Percentiles rank a stretch among this genome's conserved stretches.
phyloP scores from a whole-genome alignment of 2,329 filamentous ascomycete genomes.

The Colletotrichum orbiculare region DNA sequence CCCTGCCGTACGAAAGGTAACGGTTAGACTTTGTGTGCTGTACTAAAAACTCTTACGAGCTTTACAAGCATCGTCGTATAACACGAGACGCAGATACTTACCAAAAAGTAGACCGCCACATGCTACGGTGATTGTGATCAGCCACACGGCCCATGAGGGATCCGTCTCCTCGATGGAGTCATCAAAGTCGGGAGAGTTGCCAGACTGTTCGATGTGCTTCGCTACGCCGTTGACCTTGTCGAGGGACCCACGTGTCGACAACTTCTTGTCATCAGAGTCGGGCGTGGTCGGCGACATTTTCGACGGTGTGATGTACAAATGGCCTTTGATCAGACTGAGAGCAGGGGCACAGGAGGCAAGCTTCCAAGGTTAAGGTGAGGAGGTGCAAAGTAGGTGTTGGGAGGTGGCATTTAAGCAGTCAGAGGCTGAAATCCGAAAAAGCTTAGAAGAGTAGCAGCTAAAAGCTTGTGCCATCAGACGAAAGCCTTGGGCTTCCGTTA shows the following conservation, averaged over 20 bases:
- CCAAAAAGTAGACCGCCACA: slow-evolving; percentile 44
- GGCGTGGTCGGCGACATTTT: slow-evolving; percentile 19
- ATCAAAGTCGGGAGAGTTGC: slow-evolving; percentile 39
- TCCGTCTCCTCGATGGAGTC: slow-evolving; percentile 43
- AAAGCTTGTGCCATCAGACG: slow-evolving; percentile 11
- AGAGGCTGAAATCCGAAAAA: not conserved
- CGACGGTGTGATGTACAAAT: not conserved
- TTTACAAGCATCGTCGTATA: not conserved
- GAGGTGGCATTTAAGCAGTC: no score
- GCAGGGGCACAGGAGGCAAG: not conserved
- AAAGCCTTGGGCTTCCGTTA: not conserved
- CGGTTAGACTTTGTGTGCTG: not conserved
- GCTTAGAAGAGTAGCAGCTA: not conserved
- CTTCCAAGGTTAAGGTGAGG: no score
- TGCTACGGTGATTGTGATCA: slow-evolving; percentile 43
- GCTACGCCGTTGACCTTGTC: slow-evolving; percentile 17
- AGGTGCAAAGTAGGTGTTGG: no score
- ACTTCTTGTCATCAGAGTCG: slow-evolving; percentile 11
- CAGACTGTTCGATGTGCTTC: slow-evolving; percentile 38
- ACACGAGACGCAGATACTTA: slow-evolving; percentile 8
- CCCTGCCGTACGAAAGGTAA: slow-evolving; percentile 40
- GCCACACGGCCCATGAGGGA: slow-evolving; percentile 41
- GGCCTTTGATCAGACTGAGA: not conserved
- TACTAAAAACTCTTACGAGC: not conserved
- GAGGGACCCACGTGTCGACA: slow-evolving; percentile 14